Evolutionary conservation across 495 filamentous ascomycete species (phyloP).

Genomic region (Lophiostoma macrostomum): DNA sequence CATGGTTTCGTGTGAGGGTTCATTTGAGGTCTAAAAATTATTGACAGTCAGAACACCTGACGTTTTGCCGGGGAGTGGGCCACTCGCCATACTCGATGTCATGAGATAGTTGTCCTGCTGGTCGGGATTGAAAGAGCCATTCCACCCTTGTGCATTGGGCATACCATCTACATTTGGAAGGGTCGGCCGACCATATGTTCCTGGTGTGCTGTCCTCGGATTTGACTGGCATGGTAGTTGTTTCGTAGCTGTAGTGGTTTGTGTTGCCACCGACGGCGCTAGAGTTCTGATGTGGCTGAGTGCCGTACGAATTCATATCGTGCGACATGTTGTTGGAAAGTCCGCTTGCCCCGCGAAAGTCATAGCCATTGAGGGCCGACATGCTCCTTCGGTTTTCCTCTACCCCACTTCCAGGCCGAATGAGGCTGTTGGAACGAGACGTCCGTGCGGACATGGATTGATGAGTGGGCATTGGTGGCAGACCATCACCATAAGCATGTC

Average conservation of each 20-base stretch:
- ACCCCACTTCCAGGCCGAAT: slow-evolving; percentile 28
- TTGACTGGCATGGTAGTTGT: slow-evolving; percentile 27
- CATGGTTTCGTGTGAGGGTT: slow-evolving; percentile 38
- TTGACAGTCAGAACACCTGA: slow-evolving; percentile 29
- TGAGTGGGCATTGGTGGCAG: slow-evolving; percentile 7
- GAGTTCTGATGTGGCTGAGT: slow-evolving; percentile 15
- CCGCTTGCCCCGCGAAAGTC: slow-evolving; percentile 15
- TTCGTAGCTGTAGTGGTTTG: slow-evolving; percentile 27
- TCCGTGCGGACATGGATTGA: slow-evolving; percentile 31
- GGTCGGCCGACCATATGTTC: slow-evolving; percentile 23
- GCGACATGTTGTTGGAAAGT: slow-evolving; percentile 17
- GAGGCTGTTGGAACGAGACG: slow-evolving; percentile 33
- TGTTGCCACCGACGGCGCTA: not conserved
- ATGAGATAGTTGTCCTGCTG: slow-evolving; percentile 27
- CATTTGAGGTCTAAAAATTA: slow-evolving; percentile 26
- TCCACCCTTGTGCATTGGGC: slow-evolving; percentile 26
- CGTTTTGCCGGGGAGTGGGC: slow-evolving; percentile 26
- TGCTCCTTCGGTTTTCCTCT: slow-evolving; percentile 31
- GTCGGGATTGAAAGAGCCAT: slow-evolving; percentile 13
- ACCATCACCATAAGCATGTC: slow-evolving; percentile 18
- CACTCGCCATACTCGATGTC: slow-evolving; percentile 32
- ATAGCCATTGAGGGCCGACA: slow-evolving; percentile 23
- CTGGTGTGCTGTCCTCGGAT: slow-evolving; percentile 16
- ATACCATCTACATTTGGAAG: slow-evolving; percentile 26
- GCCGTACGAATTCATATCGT: slow-evolving; percentile 19